Evolutionary conservation across 352 stramenopile species (phyloP), one percentile per base, ranked within the genome.

Genomic region (Aphanomyces astaci): DNA sequence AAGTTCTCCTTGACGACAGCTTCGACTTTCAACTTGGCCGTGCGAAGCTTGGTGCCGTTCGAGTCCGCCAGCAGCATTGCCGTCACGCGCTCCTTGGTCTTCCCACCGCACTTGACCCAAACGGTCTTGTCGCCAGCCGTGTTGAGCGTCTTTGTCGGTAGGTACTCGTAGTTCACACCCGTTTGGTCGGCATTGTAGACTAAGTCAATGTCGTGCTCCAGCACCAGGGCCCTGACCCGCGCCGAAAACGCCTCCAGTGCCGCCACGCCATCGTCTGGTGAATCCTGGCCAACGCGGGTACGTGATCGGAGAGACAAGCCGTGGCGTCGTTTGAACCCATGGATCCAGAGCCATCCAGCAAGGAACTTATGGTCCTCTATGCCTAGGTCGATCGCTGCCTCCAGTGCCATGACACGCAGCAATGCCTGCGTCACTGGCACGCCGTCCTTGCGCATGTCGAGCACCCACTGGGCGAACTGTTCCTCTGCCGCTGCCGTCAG

Each of bases 101-200:
- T n/a, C n/a, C n/a, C n/a, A n/a, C n/a, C n/a, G n/a, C n/a, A n/a
- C n/a, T n/a, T n/a, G n/a, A n/a, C n/a, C n/a, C n/a, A n/a, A n/a
- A n/a, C n/a, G n/a, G n/a, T n/a, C n/a, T n/a, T n/a, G n/a, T n/a
- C n/a, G n/a, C n/a, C n/a, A n/a, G n/a, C n/a, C n/a, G n/a, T n/a
- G n/a, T n/a, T n/a, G n/a, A n/a, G 24, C 73, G 73, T 0, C 0
- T 43, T 53, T 2, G 57, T 63, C 0, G 63, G 63, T 2, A 76
- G 30, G 31, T 78, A 72, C 65, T 78, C 62, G 22, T 74, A 78
- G 24, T 71, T 68, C 4, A 73, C 52, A 40, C 10, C 54, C 7
- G 54, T 63, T 36, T 63, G 56, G 49, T 75, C 71, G 4, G 43
- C 59, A 17, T 72, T 75, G n/a, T 65, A 65, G 30, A 36, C 24